phyloP scores from a whole-genome alignment of 345 rosid species.

The Hibiscus syriacus region DNA sequence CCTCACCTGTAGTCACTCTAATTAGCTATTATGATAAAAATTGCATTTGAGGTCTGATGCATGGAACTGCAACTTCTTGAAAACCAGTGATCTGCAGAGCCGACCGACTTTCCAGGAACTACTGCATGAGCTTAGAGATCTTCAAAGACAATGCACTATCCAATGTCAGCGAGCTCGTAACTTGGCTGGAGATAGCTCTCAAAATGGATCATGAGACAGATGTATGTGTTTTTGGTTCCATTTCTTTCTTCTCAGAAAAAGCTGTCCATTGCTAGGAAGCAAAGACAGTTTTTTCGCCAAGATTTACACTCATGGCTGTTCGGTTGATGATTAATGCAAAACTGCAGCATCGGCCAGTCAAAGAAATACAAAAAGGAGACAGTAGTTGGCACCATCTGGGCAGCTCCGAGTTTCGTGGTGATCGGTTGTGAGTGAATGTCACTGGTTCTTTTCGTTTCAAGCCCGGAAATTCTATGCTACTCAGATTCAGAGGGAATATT shows the following conservation, averaged over 20 bases:
- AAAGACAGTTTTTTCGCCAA: neutral
- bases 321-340: neutral
- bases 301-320: neutral
- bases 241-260: neutral
- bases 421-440: neutral
- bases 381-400: neutral
- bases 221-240: neutral
- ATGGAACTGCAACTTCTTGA: slow-evolving; percentile 9
- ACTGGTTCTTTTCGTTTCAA: neutral
- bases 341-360: neutral
- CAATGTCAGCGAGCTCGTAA: slow-evolving; percentile 67
- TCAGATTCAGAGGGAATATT: neutral
- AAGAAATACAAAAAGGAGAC: neutral
- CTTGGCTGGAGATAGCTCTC: slow-evolving; percentile 31
- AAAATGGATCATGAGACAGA: slow-evolving; percentile 30
- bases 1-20: neutral
- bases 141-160: slow-evolving; percentile 53
- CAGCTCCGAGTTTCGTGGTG: neutral
- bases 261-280: neutral
- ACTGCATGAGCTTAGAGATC: slow-evolving; percentile 67
- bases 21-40: neutral
- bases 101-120: slow-evolving; percentile 91
- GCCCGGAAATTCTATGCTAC: neutral
- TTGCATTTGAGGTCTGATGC: neutral
- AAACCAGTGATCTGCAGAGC: slow-evolving; percentile 57